A percentile compares a stretch with the other conserved stretches of the same genome.
Conservation (phyloP, 1,139 yeast species). For the Pichia sp. region DNA sequence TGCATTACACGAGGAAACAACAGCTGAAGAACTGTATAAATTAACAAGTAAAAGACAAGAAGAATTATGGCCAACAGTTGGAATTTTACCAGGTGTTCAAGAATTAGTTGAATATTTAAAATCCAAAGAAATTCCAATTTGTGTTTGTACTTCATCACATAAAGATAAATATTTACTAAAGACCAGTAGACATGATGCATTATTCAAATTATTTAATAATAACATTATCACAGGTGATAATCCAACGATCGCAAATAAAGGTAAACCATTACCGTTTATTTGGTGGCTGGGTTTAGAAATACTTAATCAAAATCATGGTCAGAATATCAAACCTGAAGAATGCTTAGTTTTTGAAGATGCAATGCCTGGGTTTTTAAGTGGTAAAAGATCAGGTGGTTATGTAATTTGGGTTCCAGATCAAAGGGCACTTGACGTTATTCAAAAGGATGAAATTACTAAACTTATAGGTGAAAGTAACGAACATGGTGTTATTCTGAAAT, state of each 20-base stretch:
- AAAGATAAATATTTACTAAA: constrained; percentile 54
- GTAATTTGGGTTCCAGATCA: constrained; percentile 92
- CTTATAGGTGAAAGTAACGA: constrained; percentile 35
- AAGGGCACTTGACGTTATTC: constrained; percentile 36
- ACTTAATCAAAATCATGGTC: constrained; percentile 22
- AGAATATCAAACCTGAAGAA: constrained; percentile 59
- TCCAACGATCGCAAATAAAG: constrained; percentile 68
- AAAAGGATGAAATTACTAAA: constrained; percentile 37
- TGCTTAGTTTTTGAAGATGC: constrained; percentile 94
- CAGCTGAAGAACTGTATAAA: constrained; percentile 54
- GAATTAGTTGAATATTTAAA: constrained; percentile 54
- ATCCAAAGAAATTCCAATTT: constrained; percentile 58
- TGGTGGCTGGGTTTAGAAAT: constrained; percentile 70
- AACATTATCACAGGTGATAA: constrained; percentile 88
- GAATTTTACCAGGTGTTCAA: constrained; percentile 78
- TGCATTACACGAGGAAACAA: constrained; percentile 48
- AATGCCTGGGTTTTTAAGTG: constrained; percentile 80
- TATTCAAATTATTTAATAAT: constrained; percentile 56
- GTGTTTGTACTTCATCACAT: constrained; percentile 86
- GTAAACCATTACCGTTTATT: constrained; percentile 90
- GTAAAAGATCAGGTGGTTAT: constrained; percentile 73
- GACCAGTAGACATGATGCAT: constrained; percentile 57
- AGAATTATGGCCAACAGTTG: constrained; percentile 52
- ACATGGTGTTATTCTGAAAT: constrained; percentile 50
- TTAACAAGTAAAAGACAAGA: constrained; percentile 50